These are phyloP conservation scores for Saccharomyces paradoxus DNA, from an alignment of 805 yeast genomes.

Conservation along the genomic window DNA sequence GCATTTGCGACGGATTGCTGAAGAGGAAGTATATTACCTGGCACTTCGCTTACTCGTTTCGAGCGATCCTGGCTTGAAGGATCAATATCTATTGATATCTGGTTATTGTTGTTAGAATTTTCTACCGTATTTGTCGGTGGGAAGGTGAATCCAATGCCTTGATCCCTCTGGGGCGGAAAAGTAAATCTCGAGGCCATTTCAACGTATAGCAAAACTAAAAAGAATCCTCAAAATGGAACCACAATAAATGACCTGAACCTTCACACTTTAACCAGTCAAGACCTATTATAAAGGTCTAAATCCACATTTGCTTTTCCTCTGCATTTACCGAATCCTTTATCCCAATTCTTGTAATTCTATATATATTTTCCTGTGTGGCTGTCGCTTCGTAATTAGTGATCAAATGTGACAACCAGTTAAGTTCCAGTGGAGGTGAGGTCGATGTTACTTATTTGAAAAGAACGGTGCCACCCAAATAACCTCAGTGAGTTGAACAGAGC, in stretches of 20 bases:
- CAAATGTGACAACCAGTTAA: background rate
- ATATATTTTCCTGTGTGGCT: background rate
- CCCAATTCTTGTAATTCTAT: background rate
- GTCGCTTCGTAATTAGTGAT: background rate
- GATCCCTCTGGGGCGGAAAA: constrained; percentile 18
- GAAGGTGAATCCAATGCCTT: constrained; percentile 1
- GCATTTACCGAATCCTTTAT: background rate
- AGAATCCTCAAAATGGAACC: background rate
- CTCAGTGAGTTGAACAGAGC: background rate
- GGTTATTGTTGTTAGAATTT: background rate
- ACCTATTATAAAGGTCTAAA: background rate
- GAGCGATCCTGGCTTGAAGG: background rate
- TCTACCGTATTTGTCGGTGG: background rate
- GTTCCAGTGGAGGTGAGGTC: background rate
- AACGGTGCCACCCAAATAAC: too few species aligned
- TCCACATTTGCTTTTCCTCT: background rate
- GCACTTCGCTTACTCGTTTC: background rate
- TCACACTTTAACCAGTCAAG: background rate
- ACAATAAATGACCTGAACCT: background rate
- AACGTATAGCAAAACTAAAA: background rate
- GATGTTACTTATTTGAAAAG: background rate
- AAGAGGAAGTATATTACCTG: background rate
- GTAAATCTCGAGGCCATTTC: constrained; percentile 24
- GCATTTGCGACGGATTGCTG: constrained; percentile 3
- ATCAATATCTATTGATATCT: background rate